These are phyloP conservation scores for Malus asiatica DNA, from an alignment of 306 rosid species.

Conservation along the genomic window DNA sequence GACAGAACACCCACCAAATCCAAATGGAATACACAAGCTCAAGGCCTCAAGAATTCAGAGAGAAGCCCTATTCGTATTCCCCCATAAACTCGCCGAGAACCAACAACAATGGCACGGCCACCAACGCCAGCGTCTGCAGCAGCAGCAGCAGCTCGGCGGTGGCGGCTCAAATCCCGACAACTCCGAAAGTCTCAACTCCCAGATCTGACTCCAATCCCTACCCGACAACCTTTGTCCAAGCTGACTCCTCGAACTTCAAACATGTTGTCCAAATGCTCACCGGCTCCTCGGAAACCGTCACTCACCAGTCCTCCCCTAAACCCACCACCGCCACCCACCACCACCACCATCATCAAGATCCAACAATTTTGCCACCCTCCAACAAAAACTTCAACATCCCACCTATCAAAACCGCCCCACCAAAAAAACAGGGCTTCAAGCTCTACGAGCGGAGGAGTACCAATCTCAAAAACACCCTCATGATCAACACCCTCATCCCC, in stretches of 20 bases:
- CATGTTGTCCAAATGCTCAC: slow-evolving; percentile 98
- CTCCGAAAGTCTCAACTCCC: slow-evolving; percentile 57
- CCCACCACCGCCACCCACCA: slow-evolving; percentile 8
- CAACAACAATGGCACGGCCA: slow-evolving; percentile 11
- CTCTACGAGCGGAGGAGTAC: slow-evolving; percentile 73
- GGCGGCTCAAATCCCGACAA: slow-evolving; percentile 40
- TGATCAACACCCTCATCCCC: slow-evolving; percentile 70
- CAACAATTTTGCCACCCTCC: not conserved
- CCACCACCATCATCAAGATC: not conserved
- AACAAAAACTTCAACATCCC: slow-evolving; percentile 66
- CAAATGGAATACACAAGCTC: slow-evolving; percentile 72
- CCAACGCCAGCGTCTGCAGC: slow-evolving; percentile 8
- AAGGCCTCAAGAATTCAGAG: slow-evolving; percentile 44
- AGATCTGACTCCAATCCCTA: slow-evolving; percentile 92
- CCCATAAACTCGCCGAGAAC: slow-evolving; percentile 57
- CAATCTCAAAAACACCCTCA: slow-evolving; percentile 67
- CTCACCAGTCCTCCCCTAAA: slow-evolving; percentile 20
- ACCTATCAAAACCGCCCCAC: slow-evolving; percentile 52
- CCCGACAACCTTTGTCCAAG: slow-evolving; percentile 94
- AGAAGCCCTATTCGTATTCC: slow-evolving; percentile 33
- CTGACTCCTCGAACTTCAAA: slow-evolving; percentile 82
- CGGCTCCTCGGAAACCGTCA: slow-evolving; percentile 59
- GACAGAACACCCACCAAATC: slow-evolving; percentile 19
- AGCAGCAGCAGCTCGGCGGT: slow-evolving; percentile 26
- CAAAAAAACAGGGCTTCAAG: slow-evolving; percentile 71